Conservation (phyloP, 2,329 filamentous ascomycete species). For the Alternaria consortialis region DNA sequence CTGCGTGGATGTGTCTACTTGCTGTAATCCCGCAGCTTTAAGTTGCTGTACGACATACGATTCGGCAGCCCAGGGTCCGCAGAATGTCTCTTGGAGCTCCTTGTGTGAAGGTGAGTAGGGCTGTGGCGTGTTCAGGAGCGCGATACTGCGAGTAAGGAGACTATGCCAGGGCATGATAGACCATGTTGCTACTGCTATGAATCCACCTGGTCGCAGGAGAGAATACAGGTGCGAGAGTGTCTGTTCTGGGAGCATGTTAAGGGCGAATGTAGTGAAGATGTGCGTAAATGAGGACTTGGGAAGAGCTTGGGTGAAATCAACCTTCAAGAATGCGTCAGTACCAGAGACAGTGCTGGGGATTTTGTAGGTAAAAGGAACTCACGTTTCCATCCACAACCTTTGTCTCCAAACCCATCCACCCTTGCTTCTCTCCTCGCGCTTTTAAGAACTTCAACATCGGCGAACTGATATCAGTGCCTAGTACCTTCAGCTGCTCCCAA, state of each 20-base stretch:
- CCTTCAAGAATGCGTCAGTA: neutral
- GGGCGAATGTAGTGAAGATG: slow-evolving; percentile 34
- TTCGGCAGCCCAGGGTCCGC: slow-evolving; percentile 18
- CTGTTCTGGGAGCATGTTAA: slow-evolving; percentile 27
- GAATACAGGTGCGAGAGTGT: slow-evolving; percentile 11
- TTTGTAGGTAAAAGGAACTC: neutral
- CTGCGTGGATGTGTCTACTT: slow-evolving; percentile 22
- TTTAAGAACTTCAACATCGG: slow-evolving; percentile 33
- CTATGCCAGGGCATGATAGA: slow-evolving; percentile 25
- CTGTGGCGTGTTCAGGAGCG: slow-evolving; percentile 5
- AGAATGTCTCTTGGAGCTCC: slow-evolving; percentile 18
- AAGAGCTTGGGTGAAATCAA: slow-evolving; percentile 20
- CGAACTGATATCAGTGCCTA: slow-evolving; percentile 34
- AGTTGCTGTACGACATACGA: slow-evolving; percentile 25
- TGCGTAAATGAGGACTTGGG: slow-evolving; percentile 27
- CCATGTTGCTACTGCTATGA: slow-evolving; percentile 37
- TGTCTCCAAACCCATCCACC: slow-evolving; percentile 29
- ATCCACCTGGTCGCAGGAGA: slow-evolving; percentile 25
- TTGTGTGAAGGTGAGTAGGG: slow-evolving; percentile 13
- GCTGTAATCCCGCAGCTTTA: slow-evolving; percentile 22
- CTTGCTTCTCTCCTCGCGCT: slow-evolving; percentile 22
- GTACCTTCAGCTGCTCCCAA: slow-evolving; percentile 25
- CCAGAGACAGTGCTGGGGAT: neutral
- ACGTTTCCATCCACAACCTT: slow-evolving; percentile 29
- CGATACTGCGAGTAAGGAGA: slow-evolving; percentile 15